Conservation (phyloP, 768 basidiomycete genomes). For the Lentinula detonsa region DNA sequence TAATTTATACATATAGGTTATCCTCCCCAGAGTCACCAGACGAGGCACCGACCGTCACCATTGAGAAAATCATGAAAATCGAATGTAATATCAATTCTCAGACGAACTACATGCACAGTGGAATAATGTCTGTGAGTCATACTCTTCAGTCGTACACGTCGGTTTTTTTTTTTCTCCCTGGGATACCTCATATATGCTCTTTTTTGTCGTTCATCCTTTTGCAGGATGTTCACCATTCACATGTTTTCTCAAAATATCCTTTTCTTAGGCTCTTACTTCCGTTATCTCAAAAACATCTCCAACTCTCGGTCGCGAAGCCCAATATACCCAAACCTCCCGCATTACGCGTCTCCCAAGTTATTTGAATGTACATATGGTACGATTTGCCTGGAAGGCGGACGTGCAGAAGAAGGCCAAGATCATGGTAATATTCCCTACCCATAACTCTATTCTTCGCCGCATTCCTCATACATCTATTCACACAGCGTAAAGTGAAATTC, state of each 20-base stretch:
- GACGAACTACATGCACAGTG: slow-evolving; percentile 86
- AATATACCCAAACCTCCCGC: slow-evolving; percentile 76
- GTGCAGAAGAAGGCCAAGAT: slow-evolving; percentile 94
- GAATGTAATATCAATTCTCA: slow-evolving; percentile 85
- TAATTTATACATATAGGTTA: background rate
- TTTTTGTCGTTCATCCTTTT: background rate
- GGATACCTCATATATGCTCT: background rate
- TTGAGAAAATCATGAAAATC: slow-evolving; percentile 79
- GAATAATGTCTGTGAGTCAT: slow-evolving; percentile 66
- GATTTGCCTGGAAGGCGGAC: slow-evolving; percentile 92
- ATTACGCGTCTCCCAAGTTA: slow-evolving; percentile 81
- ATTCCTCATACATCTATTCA: background rate
- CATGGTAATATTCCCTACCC: slow-evolving; percentile 51
- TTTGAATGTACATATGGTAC: slow-evolving; percentile 90
- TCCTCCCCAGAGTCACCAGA: slow-evolving; percentile 61
- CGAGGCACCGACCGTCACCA: slow-evolving; percentile 57
- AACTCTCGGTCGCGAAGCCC: slow-evolving; percentile 70
- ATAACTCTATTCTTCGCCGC: background rate
- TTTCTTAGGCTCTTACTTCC: slow-evolving; percentile 70
- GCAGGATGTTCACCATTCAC: background rate
- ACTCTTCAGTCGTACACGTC: background rate
- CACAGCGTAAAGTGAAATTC: slow-evolving; percentile 87
- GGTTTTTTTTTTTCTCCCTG: too few relatives aligned
- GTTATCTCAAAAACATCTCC: slow-evolving; percentile 83
- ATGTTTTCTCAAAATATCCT: too few relatives aligned